A percentile compares a stretch with the other conserved stretches of the same genome.
Evolutionary conservation across 495 filamentous ascomycete genomes (phyloP).

Genomic region (Astrocystis sublimbata): DNA sequence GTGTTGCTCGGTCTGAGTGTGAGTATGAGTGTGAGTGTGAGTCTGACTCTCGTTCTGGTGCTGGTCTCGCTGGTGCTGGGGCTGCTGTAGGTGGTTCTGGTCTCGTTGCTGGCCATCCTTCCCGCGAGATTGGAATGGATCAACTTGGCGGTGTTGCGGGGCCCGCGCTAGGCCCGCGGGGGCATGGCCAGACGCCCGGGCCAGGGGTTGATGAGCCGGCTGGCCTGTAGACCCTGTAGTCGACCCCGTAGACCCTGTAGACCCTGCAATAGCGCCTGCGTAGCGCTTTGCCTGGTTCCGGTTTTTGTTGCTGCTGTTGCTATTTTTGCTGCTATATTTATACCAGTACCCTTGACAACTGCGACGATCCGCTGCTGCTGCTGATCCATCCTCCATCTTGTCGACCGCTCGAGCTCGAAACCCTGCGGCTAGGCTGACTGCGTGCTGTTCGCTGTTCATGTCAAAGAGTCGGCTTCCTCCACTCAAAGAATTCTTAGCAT

Average conservation of each 20-base stretch:
- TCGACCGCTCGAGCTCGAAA: too few species aligned
- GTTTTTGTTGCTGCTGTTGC: slow-evolving; percentile 17
- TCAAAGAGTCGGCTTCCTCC: too few species aligned
- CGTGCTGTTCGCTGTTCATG: too few species aligned
- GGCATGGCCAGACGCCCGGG: slow-evolving; percentile 3
- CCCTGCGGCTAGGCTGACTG: too few species aligned
- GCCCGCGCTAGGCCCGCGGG: slow-evolving; percentile 9
- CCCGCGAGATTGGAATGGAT: slow-evolving; percentile 15
- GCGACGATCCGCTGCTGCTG: too few species aligned
- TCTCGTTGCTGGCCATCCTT: neutral
- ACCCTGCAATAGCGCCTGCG: neutral
- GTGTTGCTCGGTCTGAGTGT: too few species aligned
- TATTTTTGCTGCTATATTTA: too few species aligned
- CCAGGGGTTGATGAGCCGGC: slow-evolving; percentile 3
- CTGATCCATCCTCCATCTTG: too few species aligned
- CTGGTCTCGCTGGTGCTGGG: neutral
- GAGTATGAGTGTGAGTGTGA: too few species aligned
- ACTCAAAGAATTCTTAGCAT: too few species aligned
- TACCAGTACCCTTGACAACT: neutral
- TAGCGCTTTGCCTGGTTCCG: neutral
- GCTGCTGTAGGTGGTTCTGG: neutral
- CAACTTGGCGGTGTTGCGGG: slow-evolving; percentile 1
- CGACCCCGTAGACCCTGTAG: neutral
- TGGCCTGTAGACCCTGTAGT: neutral
- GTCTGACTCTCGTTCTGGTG: neutral